Evolutionary conservation across 441 rosid species (phyloP).

Genomic region (Kokia cookei): DNA sequence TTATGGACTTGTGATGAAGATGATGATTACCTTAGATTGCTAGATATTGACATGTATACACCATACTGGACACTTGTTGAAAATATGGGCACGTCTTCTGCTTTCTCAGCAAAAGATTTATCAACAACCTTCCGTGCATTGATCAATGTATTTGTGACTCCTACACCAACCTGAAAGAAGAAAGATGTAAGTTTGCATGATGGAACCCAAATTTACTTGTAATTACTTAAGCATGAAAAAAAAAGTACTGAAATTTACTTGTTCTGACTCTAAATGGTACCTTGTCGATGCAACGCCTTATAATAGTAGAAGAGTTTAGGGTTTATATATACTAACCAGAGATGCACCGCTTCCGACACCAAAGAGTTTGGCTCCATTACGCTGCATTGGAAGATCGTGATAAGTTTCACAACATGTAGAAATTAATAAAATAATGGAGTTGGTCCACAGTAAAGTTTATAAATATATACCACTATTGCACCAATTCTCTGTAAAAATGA

Average conservation of each 20-base stretch:
- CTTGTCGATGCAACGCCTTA: not conserved
- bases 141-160: conserved; percentile 52
- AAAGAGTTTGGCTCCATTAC: conserved; percentile 61
- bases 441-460: not conserved
- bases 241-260: too few relatives aligned
- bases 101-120: conserved; percentile 48
- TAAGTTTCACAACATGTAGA: not conserved
- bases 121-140: conserved; percentile 49
- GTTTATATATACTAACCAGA: conserved; percentile 33
- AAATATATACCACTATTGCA: conserved; percentile 50
- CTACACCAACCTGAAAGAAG: conserved; percentile 47
- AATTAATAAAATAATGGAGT: not conserved
- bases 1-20: not conserved
- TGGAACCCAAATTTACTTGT: too few relatives aligned
- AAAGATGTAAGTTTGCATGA: not conserved
- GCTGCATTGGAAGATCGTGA: conserved; percentile 31
- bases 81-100: conserved; percentile 57
- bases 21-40: conserved; percentile 58
- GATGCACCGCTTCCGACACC: conserved; percentile 67
- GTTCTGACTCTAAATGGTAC: too few relatives aligned
- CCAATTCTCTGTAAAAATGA: conserved; percentile 52
- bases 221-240: too few relatives aligned
- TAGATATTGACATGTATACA: conserved; percentile 69
- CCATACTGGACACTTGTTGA: conserved; percentile 67
- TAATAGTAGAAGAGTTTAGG: not conserved